Evolutionary conservation across 208 protist species (phyloP).

Genomic region (Strigomonas culicis): DNA sequence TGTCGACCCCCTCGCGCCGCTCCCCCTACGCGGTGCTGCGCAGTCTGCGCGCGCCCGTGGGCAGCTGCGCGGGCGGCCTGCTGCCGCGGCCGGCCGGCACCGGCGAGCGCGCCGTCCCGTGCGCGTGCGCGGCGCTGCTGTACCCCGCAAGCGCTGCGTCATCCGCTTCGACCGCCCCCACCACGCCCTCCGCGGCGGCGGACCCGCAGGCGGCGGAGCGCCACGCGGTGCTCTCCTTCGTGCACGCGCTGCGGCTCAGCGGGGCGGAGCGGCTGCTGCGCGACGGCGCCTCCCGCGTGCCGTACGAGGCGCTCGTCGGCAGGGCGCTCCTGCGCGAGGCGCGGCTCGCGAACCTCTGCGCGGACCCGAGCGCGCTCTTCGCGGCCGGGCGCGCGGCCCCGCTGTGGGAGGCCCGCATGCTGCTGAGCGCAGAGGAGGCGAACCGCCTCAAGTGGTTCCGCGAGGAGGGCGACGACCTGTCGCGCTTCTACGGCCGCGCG

Average conservation of each 20-base stretch:
- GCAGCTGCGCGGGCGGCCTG: constrained; percentile 36
- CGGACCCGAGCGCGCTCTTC: constrained; percentile 9
- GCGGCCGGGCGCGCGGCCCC: neutral
- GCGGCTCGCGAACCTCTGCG: constrained; percentile 27
- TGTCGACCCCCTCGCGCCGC: constrained; percentile 21
- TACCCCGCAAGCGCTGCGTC: constrained; percentile 14
- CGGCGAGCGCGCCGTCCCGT: constrained; percentile 29
- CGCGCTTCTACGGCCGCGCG: constrained; percentile 49
- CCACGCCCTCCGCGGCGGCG: neutral
- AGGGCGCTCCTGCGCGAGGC: constrained; percentile 12
- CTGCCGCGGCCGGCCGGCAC: constrained; percentile 6
- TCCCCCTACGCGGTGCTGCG: constrained; percentile 67
- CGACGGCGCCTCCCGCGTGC: constrained; percentile 12
- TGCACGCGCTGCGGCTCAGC: constrained; percentile 61
- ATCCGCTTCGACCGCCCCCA: too few species aligned
- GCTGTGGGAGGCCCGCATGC: constrained; percentile 34
- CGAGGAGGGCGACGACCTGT: constrained; percentile 46
- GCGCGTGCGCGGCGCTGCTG: constrained; percentile 27
- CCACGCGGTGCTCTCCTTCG: constrained; percentile 47
- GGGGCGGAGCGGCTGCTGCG: constrained; percentile 29
- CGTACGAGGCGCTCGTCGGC: constrained; percentile 32
- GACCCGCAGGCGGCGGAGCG: constrained; percentile 19
- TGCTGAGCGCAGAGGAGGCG: constrained; percentile 71
- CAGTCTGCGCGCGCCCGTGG: constrained; percentile 29
- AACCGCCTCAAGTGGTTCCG: constrained; percentile 69